Percentiles rank a stretch among this genome's conserved stretches.
phyloP scores from a whole-genome alignment of 495 filamentous ascomycete genomes.

The Aspergillus coremiiformis region DNA sequence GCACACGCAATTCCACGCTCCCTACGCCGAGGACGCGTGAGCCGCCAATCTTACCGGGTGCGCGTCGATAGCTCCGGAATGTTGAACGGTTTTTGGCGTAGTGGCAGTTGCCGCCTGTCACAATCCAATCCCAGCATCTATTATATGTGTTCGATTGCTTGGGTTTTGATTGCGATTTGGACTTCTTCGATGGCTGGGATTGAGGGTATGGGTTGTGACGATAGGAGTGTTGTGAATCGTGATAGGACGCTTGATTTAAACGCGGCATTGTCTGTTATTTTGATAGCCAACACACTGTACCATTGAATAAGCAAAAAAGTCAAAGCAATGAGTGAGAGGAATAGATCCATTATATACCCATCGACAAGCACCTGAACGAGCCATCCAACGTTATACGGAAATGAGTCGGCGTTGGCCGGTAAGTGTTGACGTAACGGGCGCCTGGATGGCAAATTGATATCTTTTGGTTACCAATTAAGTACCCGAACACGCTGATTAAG shows the following conservation, averaged over 20 bases:
- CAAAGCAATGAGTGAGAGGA: no score
- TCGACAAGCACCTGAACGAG: no score
- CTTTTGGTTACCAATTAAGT: constrained; percentile 1
- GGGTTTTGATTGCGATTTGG: not conserved
- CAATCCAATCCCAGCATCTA: constrained; percentile 24
- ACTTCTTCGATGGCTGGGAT: not conserved
- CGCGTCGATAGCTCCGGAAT: constrained; percentile 18
- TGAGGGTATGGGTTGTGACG: not conserved
- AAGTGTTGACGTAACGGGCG: constrained; percentile 6
- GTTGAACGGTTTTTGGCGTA: constrained; percentile 23
- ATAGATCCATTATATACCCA: no score
- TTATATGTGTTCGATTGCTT: constrained; percentile 2
- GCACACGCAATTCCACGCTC: constrained; percentile 17
- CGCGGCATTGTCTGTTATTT: not conserved
- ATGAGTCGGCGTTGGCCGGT: no score
- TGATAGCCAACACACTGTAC: not conserved
- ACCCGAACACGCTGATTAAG: not conserved
- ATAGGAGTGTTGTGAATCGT: not conserved
- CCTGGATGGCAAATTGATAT: constrained; percentile 1
- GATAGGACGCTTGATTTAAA: not conserved
- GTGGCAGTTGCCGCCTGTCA: constrained; percentile 17
- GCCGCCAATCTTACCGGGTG: constrained; percentile 7
- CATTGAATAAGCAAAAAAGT: no score
- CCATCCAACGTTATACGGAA: no score
- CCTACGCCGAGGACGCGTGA: constrained; percentile 17